Base-by-base conservation (phyloP, 2,329 filamentous ascomycete genomes). In the Aspergillus fijiensis region DNA sequence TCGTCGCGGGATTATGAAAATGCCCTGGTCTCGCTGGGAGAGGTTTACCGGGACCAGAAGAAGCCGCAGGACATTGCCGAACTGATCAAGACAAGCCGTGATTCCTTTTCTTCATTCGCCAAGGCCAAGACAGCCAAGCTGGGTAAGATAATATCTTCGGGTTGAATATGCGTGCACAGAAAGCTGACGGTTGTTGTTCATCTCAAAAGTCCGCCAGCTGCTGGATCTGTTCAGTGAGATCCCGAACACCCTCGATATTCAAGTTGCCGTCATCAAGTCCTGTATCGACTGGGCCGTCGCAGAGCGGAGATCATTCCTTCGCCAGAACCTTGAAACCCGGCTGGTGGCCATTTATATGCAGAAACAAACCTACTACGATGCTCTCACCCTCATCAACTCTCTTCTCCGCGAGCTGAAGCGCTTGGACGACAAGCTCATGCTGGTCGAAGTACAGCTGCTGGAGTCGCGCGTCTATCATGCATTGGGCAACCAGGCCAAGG, bases 231-330 rank as follows among this genome's bases (percentile, higher is more conserved):
- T 98, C 83, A 87, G 90, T 71, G 86, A 90, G 72, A 97, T 98
- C 70, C 95, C 96, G 72, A 90, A 97, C 80, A 95, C 92, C 70
- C 90, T 90, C 82, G 95, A 99, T 76, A 91, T 89, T 74, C 95
- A 99, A 81, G 92, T 96, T 76, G 82, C 88, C 76, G 92, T 97
- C 71, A 99, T 95, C 73, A 96, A 96, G 80, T 96, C 95, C 80
- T 98, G 92, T 82, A 99, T 99, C 87, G 94, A 98, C 81, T 99
- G 95, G 95, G 95, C 95, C 52, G 91, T 94, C 57, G 90, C 91
- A 55, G 92, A 98, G 82, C 90, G 93, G 70, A 90, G 95, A 74
- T 91, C 92, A 62, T 99, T 99, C 84, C 87, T 99, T 69, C 92
- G 95, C 68, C 95, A 99, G 82, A 96, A 96, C 78, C 91, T 99